phyloP scores from a whole-genome alignment of 176 grass and related monocot species.

The Urochloa ruziziensis region DNA sequence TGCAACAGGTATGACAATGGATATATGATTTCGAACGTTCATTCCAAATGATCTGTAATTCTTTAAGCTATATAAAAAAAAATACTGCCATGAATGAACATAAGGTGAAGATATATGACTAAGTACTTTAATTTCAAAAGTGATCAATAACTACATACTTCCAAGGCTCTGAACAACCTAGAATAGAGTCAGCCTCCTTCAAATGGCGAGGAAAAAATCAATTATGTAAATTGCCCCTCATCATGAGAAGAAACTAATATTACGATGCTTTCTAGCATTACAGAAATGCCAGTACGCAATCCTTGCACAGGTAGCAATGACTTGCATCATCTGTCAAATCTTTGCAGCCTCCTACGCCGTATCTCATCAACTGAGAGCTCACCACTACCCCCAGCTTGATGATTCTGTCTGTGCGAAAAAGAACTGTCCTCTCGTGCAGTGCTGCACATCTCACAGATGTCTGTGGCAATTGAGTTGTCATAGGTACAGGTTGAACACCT shows the following conservation, averaged over 20 bases:
- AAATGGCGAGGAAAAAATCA: neutral
- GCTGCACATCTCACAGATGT: slow-evolving; percentile 95
- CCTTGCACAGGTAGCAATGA: neutral
- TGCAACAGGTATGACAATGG: neutral
- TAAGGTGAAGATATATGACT: neutral
- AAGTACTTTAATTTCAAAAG: neutral
- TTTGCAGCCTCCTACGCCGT: slow-evolving; percentile 68
- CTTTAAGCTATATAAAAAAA: neutral
- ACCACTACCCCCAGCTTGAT: neutral
- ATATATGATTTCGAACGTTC: neutral
- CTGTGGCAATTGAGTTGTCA: slow-evolving; percentile 54
- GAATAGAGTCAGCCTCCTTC: neutral
- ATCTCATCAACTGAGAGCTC: slow-evolving; percentile 62
- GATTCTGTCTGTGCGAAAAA: slow-evolving; percentile 22
- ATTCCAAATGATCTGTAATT: neutral
- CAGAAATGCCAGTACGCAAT: neutral
- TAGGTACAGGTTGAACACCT: slow-evolving; percentile 81
- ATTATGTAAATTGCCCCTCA: neutral
- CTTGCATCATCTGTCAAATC: slow-evolving; percentile 63
- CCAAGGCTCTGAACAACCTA: neutral
- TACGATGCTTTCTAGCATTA: neutral
- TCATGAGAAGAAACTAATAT: neutral
- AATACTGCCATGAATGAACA: neutral
- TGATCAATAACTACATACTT: neutral
- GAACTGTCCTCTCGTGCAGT: slow-evolving; percentile 19